A percentile compares a stretch with the other conserved stretches of the same genome.
phyloP scores from a whole-genome alignment of 164 flowering plant genomes.

The Vitis rupestris region DNA sequence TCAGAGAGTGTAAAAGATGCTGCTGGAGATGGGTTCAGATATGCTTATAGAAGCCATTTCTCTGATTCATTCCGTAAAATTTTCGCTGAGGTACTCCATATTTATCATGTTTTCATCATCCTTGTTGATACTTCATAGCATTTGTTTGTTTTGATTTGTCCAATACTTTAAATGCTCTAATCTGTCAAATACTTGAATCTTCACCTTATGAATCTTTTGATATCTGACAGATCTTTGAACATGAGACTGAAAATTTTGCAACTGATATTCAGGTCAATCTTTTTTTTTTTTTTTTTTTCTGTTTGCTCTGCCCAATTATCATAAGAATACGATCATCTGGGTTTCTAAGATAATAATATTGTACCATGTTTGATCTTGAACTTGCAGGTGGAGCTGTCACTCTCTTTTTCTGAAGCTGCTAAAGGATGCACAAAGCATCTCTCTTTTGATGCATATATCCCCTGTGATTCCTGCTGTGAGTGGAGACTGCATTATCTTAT shows the following conservation, averaged over 20 bases:
- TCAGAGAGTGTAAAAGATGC: slow-evolving; percentile 32
- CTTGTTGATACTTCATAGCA: not conserved
- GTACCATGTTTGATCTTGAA: not conserved
- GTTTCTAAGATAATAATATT: slow-evolving; percentile 3
- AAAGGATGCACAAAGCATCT: slow-evolving; percentile 77
- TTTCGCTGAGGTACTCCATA: slow-evolving; percentile 75
- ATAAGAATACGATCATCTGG: slow-evolving; percentile 1
- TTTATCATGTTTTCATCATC: slow-evolving; percentile 5
- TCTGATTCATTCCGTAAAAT: slow-evolving; percentile 73
- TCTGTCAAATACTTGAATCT: not conserved
- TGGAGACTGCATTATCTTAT: slow-evolving; percentile 11
- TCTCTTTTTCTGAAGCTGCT: slow-evolving; percentile 86
- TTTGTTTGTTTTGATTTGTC: too few species aligned
- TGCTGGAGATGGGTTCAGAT: slow-evolving; percentile 43
- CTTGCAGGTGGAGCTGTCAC: slow-evolving; percentile 67
- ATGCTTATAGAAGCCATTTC: slow-evolving; percentile 48
- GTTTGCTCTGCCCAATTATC: not conserved
- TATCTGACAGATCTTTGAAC: slow-evolving; percentile 70
- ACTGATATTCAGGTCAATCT: slow-evolving; percentile 62
- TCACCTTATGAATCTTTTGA: not conserved
- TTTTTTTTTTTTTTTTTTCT: not conserved
- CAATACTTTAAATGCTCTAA: not conserved
- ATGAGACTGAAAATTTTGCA: slow-evolving; percentile 48
- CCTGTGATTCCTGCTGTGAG: slow-evolving; percentile 87
- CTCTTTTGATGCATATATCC: slow-evolving; percentile 66